Percentiles rank a stretch among this genome's conserved stretches.
Evolutionary conservation across 345 rosid species (phyloP).

Genomic region (Citrus glauca): DNA sequence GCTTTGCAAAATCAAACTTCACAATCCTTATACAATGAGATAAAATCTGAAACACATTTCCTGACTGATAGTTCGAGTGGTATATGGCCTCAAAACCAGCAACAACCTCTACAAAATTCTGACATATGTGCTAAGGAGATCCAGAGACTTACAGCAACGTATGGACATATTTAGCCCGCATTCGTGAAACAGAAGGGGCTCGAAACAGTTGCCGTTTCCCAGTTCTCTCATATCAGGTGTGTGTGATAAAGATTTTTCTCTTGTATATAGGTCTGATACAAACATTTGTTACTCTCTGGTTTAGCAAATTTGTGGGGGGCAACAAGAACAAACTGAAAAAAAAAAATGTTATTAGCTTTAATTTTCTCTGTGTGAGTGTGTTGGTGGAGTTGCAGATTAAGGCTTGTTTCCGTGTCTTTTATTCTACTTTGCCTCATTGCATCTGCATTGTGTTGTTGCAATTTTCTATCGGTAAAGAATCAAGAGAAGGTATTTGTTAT

Average conservation of each 20-base stretch:
- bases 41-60: slow-evolving; percentile 68
- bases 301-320: slow-evolving; percentile 15
- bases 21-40: slow-evolving; percentile 50
- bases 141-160: slow-evolving; percentile 36
- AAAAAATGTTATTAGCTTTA: slow-evolving; percentile 5
- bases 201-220: slow-evolving; percentile 10
- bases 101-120: slow-evolving; percentile 31
- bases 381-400: slow-evolving; percentile 31
- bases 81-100: slow-evolving; percentile 52
- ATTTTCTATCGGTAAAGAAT: slow-evolving; percentile 28
- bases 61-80: slow-evolving; percentile 37
- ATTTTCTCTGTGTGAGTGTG: slow-evolving; percentile 12
- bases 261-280: slow-evolving; percentile 37
- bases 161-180: slow-evolving; percentile 30
- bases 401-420: slow-evolving; percentile 23
- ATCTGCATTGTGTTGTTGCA: slow-evolving; percentile 24
- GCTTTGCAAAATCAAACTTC: slow-evolving; percentile 59
- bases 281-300: slow-evolving; percentile 20
- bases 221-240: slow-evolving; percentile 23
- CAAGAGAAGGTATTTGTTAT: slow-evolving; percentile 15
- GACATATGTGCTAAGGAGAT: slow-evolving; percentile 31
- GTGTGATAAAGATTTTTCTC: slow-evolving; percentile 15
- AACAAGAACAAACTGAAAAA: background rate
- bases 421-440: slow-evolving; percentile 23
- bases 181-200: background rate